Evolutionary conservation across 2,329 filamentous ascomycete species (phyloP).

Genomic region (Thielaviopsis punctulata): DNA sequence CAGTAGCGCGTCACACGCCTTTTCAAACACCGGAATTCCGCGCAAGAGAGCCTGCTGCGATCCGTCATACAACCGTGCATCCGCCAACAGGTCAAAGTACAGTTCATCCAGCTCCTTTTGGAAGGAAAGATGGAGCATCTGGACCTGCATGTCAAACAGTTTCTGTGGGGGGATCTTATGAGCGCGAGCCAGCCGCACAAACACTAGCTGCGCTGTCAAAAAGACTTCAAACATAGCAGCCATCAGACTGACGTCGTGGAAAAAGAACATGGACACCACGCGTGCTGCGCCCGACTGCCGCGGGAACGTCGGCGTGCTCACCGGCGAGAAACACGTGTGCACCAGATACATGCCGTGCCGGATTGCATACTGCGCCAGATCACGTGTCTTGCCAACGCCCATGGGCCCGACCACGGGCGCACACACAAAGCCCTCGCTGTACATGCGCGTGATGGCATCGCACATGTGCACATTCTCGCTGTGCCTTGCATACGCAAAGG

Average conservation of each 20-base stretch:
- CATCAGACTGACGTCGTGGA: neutral
- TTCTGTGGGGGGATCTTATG: neutral
- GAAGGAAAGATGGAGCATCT: neutral
- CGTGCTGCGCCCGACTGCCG: neutral
- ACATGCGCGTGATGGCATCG: neutral
- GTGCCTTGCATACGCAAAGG: neutral
- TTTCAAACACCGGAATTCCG: neutral
- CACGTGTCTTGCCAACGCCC: neutral
- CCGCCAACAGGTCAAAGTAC: neutral
- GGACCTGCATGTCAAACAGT: neutral
- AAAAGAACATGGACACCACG: neutral
- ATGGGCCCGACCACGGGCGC: neutral
- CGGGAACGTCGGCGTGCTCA: neutral
- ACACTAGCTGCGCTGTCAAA: neutral
- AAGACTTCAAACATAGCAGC: neutral
- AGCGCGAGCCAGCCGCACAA: neutral
- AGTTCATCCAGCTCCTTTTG: neutral
- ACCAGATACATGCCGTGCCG: neutral
- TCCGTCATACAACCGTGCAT: neutral
- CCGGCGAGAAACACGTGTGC: neutral
- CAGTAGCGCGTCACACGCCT: neutral
- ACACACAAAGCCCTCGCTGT: neutral
- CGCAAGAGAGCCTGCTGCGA: neutral
- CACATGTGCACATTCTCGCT: neutral
- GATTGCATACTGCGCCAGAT: neutral